Base-by-base conservation (phyloP, 2,329 filamentous ascomycete species). In the Colletotrichum sp. region DNA sequence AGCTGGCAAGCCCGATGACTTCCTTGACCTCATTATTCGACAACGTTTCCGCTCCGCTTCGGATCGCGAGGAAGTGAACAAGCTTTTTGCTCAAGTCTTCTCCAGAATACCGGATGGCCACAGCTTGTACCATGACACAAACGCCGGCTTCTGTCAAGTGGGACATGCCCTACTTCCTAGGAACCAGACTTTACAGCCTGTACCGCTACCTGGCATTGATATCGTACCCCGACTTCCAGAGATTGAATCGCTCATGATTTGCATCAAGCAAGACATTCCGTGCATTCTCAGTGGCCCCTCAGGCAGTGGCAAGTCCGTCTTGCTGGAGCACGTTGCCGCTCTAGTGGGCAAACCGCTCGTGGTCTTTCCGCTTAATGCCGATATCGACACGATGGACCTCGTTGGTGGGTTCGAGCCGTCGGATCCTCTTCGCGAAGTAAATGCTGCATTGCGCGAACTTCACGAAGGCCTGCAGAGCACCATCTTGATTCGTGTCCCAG, bases 361-460 rank as follows among this genome's bases (percentile, higher is more conserved):
- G 36, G 94, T 95, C 18, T 95, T 98, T 80, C 93, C 96, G 1
- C 92, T 99, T 85, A 99, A 98, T 82, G 94, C 96, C 8, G 97
- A 99, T 80, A 94, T 98, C 60, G 97, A 99, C 83, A 96, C 96
- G 1, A 98, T 98, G 93, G 97, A 99, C 84, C 91, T 99, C 71
- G 95, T 99, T 72, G 97, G 97, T 80, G 97, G 97, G 0, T 99
- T 98, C 81, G 97, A 99, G 83, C 97, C 99, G 84, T 93, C 95
- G 22, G 97, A 99, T 82, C 92, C 95, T 27, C 89, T 94, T 67
- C 91, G 96, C 71, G 91, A 94, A 76, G 87, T 95, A 6, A 93
- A 94, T 70, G 87, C 88, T n/a, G 81, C 84, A 15, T 82, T 92
- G 32, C 86, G 90, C 64, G 80, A 80, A 36, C 81, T 94, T 15